Conservation (phyloP, 345 rosid genomes). For the Citropsis articulata region DNA sequence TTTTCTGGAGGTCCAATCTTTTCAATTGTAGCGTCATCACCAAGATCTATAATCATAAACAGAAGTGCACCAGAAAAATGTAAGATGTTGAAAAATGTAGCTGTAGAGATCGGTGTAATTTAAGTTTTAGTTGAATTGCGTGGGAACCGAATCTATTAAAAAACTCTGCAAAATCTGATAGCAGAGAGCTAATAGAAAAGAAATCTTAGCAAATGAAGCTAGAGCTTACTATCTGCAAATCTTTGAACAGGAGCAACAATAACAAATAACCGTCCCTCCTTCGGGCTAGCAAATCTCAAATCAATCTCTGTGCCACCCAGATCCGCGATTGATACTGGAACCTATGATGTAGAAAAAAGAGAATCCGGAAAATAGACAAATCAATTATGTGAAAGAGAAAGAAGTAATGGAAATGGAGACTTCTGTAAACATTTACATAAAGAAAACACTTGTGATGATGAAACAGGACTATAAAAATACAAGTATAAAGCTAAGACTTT, state of each 20-base stretch:
- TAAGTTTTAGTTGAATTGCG: background rate
- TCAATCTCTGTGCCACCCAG: constrained; percentile 97
- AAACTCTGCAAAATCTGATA: background rate
- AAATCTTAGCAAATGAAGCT: background rate
- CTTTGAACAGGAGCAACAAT: constrained; percentile 94
- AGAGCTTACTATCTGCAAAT: constrained; percentile 76
- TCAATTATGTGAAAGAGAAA: background rate
- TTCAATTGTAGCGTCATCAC: constrained; percentile 64
- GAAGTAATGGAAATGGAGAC: background rate
- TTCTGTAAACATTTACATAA: background rate
- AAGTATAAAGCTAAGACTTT: background rate
- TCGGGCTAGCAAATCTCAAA: constrained; percentile 75
- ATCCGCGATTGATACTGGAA: constrained; percentile 95
- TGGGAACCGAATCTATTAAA: background rate
- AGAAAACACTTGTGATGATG: background rate
- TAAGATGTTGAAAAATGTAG: background rate
- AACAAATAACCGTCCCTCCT: constrained; percentile 80
- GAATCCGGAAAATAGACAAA: background rate
- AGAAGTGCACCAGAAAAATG: background rate
- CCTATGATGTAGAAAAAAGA: constrained; percentile 38
- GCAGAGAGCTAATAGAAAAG: background rate
- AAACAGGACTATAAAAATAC: background rate
- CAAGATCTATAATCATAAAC: constrained; percentile 46
- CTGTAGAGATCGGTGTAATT: background rate
- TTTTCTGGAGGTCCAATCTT: constrained; percentile 84